phyloP scores from a whole-genome alignment of 495 filamentous ascomycete genomes.

The Penicillium mononematosum region DNA sequence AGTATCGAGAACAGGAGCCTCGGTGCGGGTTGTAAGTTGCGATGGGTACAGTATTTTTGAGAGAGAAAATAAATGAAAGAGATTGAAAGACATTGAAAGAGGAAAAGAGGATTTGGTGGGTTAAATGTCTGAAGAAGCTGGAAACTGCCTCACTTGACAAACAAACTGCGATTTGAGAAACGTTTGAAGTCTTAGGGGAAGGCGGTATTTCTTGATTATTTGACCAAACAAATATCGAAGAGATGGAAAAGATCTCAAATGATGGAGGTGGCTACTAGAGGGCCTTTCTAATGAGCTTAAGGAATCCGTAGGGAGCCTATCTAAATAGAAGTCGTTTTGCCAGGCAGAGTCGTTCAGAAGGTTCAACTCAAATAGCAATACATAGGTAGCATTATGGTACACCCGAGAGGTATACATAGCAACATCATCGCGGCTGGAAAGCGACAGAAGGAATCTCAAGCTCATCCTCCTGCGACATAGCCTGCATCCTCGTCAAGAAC shows the following conservation, averaged over 20 bases:
- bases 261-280: neutral
- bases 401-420: neutral
- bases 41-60: neutral
- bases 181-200: neutral
- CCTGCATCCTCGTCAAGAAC: conserved; percentile 21
- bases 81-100: neutral
- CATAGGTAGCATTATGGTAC: conserved; percentile 1
- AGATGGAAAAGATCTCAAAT: neutral
- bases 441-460: conserved; percentile 4
- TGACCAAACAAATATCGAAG: neutral
- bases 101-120: neutral
- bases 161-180: neutral
- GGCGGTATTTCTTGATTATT: neutral
- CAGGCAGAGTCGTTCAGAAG: neutral
- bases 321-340: neutral
- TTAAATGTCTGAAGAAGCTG: neutral
- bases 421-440: neutral
- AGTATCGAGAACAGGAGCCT: neutral
- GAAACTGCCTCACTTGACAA: conserved; percentile 4
- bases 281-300: neutral
- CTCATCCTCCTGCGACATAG: neutral
- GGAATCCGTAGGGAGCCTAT: neutral
- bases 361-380: neutral
- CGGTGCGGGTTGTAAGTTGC: neutral
- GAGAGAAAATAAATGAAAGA: neutral